Evolutionary conservation across 2,329 filamentous ascomycete genomes (phyloP).

Genomic region (Pyrenophora teres): DNA sequence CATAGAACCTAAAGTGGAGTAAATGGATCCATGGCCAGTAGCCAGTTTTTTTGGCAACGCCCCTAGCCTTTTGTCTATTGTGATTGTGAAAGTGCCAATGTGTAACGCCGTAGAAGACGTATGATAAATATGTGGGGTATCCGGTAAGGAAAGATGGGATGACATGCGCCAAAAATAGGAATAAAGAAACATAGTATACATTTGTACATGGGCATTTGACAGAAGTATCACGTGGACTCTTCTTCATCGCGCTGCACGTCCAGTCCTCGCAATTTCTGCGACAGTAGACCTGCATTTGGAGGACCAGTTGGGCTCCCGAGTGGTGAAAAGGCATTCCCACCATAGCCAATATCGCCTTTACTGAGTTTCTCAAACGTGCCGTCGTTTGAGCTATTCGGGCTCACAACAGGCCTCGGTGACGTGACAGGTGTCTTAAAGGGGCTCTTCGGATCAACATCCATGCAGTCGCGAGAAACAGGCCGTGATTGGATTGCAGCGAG

Average conservation of each 20-base stretch:
- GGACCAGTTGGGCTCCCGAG: conserved; percentile 55
- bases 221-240: not conserved
- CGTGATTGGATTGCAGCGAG: conserved; percentile 36
- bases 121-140: conserved; percentile 3
- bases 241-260: conserved; percentile 52
- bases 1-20: not conserved
- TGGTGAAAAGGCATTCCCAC: conserved; percentile 41
- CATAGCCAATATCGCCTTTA: conserved; percentile 63
- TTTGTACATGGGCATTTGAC: not conserved
- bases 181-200: not conserved
- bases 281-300: conserved; percentile 71
- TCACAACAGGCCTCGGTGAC: conserved; percentile 24
- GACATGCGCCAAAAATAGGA: not conserved
- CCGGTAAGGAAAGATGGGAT: not conserved
- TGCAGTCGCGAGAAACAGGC: conserved; percentile 38
- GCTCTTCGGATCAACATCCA: conserved; percentile 36
- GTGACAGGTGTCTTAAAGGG: conserved; percentile 32
- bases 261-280: conserved; percentile 68
- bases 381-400: conserved; percentile 17
- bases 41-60: no score
- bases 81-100: not conserved
- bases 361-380: conserved; percentile 68
- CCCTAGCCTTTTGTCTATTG: no score
- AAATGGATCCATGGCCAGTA: not conserved
- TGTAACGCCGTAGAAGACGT: not conserved